Conservation (phyloP, 768 basidiomycete genomes). For the Suillus discolor region DNA sequence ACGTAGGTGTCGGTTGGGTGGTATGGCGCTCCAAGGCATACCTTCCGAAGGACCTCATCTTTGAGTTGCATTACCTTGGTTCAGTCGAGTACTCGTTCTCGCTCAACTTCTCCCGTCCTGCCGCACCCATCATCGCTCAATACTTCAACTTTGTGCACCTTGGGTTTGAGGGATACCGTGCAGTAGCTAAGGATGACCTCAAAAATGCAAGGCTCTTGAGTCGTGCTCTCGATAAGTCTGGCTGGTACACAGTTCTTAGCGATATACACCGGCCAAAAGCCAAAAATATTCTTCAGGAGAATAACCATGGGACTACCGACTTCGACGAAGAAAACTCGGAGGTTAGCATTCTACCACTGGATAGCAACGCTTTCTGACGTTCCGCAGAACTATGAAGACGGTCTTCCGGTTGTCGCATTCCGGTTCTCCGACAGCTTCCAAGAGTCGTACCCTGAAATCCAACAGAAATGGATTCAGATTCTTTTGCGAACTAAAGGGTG, state of each 20-base stretch:
- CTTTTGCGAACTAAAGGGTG: constrained; percentile 50
- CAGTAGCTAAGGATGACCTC: constrained; percentile 48
- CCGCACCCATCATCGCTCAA: constrained; percentile 61
- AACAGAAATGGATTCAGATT: constrained; percentile 61
- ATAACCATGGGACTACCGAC: constrained; percentile 29
- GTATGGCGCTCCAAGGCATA: constrained; percentile 58
- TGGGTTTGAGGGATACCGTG: constrained; percentile 55
- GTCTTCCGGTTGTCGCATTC: constrained; percentile 56
- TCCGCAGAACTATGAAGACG: constrained; percentile 46
- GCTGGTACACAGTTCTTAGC: constrained; percentile 53
- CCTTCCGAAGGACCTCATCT: constrained; percentile 72
- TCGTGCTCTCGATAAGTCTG: constrained; percentile 59
- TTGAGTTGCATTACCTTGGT: constrained; percentile 56
- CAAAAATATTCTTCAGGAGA: constrained; percentile 18
- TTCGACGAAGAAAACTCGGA: constrained; percentile 58
- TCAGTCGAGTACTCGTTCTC: constrained; percentile 77
- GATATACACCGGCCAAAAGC: constrained; percentile 53
- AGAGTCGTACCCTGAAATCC: constrained; percentile 52
- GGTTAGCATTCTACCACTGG: constrained; percentile 37
- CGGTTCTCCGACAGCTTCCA: constrained; percentile 57
- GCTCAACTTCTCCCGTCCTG: constrained; percentile 62
- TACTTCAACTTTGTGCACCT: constrained; percentile 68
- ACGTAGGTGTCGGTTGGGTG: constrained; percentile 66
- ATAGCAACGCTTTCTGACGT: constrained; percentile 33
- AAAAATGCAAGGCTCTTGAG: constrained; percentile 68